Conservation (phyloP, 2,329 filamentous ascomycete genomes). For the Ophiostoma perfectum region DNA sequence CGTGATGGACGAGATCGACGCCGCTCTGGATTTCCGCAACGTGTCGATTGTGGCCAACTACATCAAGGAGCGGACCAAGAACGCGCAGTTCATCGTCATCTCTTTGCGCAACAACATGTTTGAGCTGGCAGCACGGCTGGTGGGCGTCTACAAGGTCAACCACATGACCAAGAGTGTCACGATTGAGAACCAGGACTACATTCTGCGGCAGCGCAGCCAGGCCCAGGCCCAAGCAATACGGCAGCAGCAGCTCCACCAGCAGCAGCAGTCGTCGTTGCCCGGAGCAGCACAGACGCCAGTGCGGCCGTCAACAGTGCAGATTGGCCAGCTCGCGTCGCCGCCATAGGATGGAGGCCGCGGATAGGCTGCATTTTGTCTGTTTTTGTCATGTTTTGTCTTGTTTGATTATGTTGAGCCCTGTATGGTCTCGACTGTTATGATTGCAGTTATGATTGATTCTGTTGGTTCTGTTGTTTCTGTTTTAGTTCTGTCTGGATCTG, state of each 20-base stretch:
- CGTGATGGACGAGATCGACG: slow-evolving; percentile 99
- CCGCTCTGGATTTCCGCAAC: slow-evolving; percentile 94
- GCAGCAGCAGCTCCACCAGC: slow-evolving; percentile 30
- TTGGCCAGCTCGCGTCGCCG: slow-evolving; percentile 24
- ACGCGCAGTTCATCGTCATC: slow-evolving; percentile 98
- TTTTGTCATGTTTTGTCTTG: neutral
- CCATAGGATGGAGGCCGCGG: slow-evolving; percentile 18
- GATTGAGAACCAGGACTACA: slow-evolving; percentile 79
- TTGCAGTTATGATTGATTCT: neutral
- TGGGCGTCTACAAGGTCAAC: slow-evolving; percentile 99
- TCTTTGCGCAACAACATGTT: slow-evolving; percentile 99
- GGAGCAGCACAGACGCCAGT: neutral
- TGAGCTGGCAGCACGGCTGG: slow-evolving; percentile 87
- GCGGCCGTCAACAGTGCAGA: slow-evolving; percentile 18
- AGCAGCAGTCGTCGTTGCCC: slow-evolving; percentile 21
- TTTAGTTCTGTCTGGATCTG: neutral
- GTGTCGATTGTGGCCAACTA: slow-evolving; percentile 98
- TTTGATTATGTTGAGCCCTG: neutral
- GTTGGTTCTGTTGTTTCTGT: neutral
- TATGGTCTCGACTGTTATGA: neutral
- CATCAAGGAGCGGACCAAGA: slow-evolving; percentile 98
- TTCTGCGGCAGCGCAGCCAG: slow-evolving; percentile 40
- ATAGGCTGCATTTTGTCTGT: neutral
- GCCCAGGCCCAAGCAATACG: slow-evolving; percentile 24
- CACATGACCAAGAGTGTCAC: slow-evolving; percentile 95